Percentiles rank a stretch among this genome's conserved stretches.
Conservation (phyloP, 495 filamentous ascomycete species). For the Baudoinia panamericana region DNA sequence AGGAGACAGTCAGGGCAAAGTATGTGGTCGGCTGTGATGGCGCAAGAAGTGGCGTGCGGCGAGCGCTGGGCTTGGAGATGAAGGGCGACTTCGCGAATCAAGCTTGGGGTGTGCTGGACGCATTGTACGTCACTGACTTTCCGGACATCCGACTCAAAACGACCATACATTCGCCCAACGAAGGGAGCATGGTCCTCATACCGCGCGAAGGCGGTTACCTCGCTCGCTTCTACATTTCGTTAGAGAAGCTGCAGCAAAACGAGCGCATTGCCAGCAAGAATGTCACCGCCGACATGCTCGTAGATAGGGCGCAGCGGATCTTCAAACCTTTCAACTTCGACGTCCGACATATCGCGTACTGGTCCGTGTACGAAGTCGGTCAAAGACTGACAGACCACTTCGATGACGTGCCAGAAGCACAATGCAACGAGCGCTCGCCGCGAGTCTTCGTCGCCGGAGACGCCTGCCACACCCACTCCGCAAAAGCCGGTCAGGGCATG, state of each 20-base stretch:
- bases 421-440: conserved; percentile 7
- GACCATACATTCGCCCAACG: conserved; percentile 37
- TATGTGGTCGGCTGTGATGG: conserved; percentile 69
- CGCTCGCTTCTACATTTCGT: conserved; percentile 50
- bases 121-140: conserved; percentile 60
- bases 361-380: conserved; percentile 47
- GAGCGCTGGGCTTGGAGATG: conserved; percentile 56
- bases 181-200: conserved; percentile 47
- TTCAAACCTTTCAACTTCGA: conserved; percentile 44
- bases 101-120: conserved; percentile 76
- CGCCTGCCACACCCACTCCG: conserved; percentile 49
- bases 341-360: conserved; percentile 42
- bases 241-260: conserved; percentile 46
- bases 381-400: conserved; percentile 47
- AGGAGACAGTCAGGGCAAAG: conserved; percentile 46
- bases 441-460: conserved; percentile 42
- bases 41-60: conserved; percentile 56
- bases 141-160: conserved; percentile 55
- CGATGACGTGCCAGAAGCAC: conserved; percentile 15
- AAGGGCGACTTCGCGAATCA: conserved; percentile 61
- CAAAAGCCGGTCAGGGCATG: conserved; percentile 46
- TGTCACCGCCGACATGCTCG: conserved; percentile 13
- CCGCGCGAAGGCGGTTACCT: conserved; percentile 52
- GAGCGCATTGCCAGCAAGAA: conserved; percentile 18
- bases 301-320: conserved; percentile 29